A percentile compares a stretch with the other conserved stretches of the same genome.
These are phyloP conservation scores for Chalciporus pseudorubinellus DNA, from an alignment of 768 basidiomycete species.

Conservation along the genomic window DNA sequence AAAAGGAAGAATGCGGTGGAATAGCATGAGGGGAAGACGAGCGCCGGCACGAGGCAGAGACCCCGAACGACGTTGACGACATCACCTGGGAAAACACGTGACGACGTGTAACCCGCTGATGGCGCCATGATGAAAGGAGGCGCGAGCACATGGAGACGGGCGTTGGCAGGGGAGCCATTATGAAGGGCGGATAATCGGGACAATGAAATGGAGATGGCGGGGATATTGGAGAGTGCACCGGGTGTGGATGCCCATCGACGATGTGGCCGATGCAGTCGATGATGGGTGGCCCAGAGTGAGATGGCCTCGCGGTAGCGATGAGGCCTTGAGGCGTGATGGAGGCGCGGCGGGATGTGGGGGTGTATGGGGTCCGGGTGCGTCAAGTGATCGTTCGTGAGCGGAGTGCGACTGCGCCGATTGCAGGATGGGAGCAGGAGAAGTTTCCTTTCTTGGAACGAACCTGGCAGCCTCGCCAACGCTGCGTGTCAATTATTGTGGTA, in stretches of 20 bases:
- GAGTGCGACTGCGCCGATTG: constrained; percentile 20
- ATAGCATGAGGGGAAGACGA: constrained; percentile 13
- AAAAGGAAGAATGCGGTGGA: constrained; percentile 5
- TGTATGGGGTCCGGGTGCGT: constrained; percentile 20
- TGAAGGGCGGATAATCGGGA: neutral
- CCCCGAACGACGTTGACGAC: constrained; percentile 18
- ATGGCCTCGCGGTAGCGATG: constrained; percentile 17
- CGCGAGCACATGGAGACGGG: too few relatives aligned
- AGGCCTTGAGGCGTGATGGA: constrained; percentile 27
- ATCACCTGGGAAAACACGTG: constrained; percentile 19
- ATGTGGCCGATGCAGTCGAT: too few relatives aligned
- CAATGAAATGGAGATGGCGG: constrained; percentile 3
- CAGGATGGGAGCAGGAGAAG: neutral
- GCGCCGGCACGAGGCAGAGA: constrained; percentile 34
- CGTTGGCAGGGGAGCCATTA: too few relatives aligned
- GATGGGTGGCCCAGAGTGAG: too few relatives aligned
- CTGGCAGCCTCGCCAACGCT: constrained; percentile 30
- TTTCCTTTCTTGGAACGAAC: neutral
- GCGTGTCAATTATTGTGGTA: constrained; percentile 22
- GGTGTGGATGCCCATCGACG: too few relatives aligned
- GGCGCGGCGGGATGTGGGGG: constrained; percentile 18
- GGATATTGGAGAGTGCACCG: too few relatives aligned
- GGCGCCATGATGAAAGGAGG: too few relatives aligned
- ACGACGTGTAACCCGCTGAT: neutral
- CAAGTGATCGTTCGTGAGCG: too few relatives aligned